These are phyloP conservation scores for Periconia digitata DNA, from an alignment of 2,329 filamentous ascomycete species.

Conservation along the genomic window DNA sequence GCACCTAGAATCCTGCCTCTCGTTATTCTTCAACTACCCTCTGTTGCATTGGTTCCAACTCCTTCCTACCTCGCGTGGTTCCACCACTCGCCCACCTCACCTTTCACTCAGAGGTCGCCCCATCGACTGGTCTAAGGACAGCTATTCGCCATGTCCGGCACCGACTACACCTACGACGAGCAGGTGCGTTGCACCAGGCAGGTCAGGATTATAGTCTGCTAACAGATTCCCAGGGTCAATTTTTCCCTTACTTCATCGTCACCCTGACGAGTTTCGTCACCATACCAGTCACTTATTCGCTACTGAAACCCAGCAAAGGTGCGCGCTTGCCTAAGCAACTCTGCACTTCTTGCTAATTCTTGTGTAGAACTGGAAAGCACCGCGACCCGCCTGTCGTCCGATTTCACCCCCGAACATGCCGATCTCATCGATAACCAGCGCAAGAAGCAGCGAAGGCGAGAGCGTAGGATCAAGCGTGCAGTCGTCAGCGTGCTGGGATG, in stretches of 20 bases:
- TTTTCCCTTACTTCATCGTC: conserved; percentile 98
- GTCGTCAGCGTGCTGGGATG: conserved; percentile 77
- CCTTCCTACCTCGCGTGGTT: neutral
- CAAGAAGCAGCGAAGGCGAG: conserved; percentile 83
- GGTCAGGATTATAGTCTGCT: conserved; percentile 1
- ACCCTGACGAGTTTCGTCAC: conserved; percentile 87
- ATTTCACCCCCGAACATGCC: conserved; percentile 79
- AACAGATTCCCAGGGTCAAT: conserved; percentile 69
- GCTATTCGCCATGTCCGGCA: conserved; percentile 46
- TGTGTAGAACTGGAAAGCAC: conserved; percentile 70
- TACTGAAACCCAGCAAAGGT: conserved; percentile 77
- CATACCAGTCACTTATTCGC: conserved; percentile 83
- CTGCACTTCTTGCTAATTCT: conserved; percentile 39
- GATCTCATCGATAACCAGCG: conserved; percentile 81
- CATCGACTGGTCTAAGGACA: conserved; percentile 18
- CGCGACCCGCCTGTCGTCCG: conserved; percentile 78
- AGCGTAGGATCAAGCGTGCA: conserved; percentile 83
- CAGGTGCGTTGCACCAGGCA: conserved; percentile 57
- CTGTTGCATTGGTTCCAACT: conserved; percentile 12
- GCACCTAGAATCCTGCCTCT: conserved; percentile 16
- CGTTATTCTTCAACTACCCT: conserved; percentile 16
- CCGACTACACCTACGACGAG: conserved; percentile 98
- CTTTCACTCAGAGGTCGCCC: neutral
- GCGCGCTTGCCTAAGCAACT: conserved; percentile 60
- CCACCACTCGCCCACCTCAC: conserved; percentile 2